Base-by-base conservation (phyloP, 805 yeast species). In the Brettanomyces bruxellensis region DNA sequence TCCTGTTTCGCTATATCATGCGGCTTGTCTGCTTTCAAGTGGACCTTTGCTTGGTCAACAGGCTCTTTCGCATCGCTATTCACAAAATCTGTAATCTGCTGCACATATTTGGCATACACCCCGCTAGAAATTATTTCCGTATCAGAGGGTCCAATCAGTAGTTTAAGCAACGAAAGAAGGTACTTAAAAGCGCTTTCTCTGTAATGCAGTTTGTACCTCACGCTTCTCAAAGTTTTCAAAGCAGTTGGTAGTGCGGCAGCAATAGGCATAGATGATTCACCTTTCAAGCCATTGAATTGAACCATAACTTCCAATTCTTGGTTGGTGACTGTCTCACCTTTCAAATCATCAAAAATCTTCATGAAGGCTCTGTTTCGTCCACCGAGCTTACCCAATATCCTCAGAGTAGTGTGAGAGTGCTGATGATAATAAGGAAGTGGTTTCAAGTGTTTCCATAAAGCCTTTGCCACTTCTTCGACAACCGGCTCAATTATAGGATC, bases 401-500 rank as follows among this genome's bases (percentile, higher is more conserved):
- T 74, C 47, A 93, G 81, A 0, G 98, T 90, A 0, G 96, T 88
- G 60, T 93, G 99, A 14, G 96, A 84, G 54, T 90, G 96, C 53
- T 88, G 95, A 55, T 93, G 98, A 54, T 86, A 87, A 60, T 88
- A 89, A 0, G 99, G 98, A 34, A 90, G 75, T 1, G 99, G 99
- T 56, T 81, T 81, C 53, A 93, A 66, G 55, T 91, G 93, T 51
- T 78, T 82, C 91, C 96, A 93, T 34, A 93, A 70, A 0, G 97
- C 95, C 36, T 83, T 81, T 87, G 90, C 86, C 1, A 95, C 89
- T 55, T 93, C 97, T 49, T 86, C 95, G 45, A 91, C 81, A 2
- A 90, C 97, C 0, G 99, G 98, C 58, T 90, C 97, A 49, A 93
- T 81, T 60, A 93, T 90, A 2, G 99, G 98, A 57, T 93, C 99